Base-by-base conservation (phyloP, 2,329 filamentous ascomycete genomes). In the Penicillium brasilianum region DNA sequence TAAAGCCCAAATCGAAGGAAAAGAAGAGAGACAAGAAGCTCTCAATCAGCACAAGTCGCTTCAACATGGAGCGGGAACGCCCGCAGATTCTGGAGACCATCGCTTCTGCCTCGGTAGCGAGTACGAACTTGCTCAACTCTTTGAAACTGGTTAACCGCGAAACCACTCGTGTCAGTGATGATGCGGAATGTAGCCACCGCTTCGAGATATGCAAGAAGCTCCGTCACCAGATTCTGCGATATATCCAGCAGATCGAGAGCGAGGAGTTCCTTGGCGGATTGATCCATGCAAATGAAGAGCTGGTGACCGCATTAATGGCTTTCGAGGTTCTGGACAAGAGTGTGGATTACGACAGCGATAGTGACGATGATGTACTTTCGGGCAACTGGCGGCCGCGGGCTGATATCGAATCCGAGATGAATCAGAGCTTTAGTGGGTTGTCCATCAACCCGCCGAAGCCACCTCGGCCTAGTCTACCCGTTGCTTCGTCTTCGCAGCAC, bases 121-220 rank as follows among this genome's bases (percentile, higher is more conserved):
- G 92, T n/a, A 97, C 91, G 0, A 97, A 96, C 73, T 83, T 99
- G 41, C 84, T 89, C 72, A 98, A 99, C 72, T 87, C 89, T 0
- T 82, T 99, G 39, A 93, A 95, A 75, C 88, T 90, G 57, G 93
- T 97, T 78, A 97, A 98, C 74, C 88, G 95, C 62, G 95, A 98
- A 75, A 85, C 82, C 52, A 89, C 96, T 76, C 89, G 91, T 3
- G 93, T 98, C 34, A 97, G 93, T 6, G 90, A 96, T 39, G 96
- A 98, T 67, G 76, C 84, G 8, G 84, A 87, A 60, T 91, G 92
- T 0, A 84, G 92, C 60, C 83, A 88, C 66, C 86, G 89, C 2
- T 97, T 98, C 67, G 92, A 97, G 69, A 84, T 81, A 1, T 98
- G 94, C 83, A 98, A 97, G 76, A 83, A 87, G 51, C 85, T 98